A percentile compares a stretch with the other conserved stretches of the same genome.
phyloP scores from a whole-genome alignment of 2,329 filamentous ascomycete species.

The Aquanectria penicillioides region DNA sequence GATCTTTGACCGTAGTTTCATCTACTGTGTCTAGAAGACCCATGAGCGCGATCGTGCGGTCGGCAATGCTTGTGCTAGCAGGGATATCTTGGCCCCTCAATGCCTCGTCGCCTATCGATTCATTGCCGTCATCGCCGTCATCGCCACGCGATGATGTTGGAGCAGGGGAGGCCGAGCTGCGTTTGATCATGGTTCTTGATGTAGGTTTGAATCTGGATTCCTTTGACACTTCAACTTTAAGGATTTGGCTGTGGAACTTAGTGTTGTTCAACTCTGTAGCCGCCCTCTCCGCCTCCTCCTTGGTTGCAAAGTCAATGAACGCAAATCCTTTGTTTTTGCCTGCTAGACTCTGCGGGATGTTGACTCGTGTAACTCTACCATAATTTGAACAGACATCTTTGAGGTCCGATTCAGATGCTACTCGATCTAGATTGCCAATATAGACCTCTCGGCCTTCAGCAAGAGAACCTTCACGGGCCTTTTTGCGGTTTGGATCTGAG shows the following conservation, averaged over 20 bases:
- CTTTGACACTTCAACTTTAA: slow-evolving; percentile 72
- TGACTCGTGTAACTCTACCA: slow-evolving; percentile 77
- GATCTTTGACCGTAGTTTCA: slow-evolving; percentile 79
- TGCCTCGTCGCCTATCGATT: slow-evolving; percentile 49
- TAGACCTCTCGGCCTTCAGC: slow-evolving; percentile 91
- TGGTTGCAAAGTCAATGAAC: slow-evolving; percentile 80
- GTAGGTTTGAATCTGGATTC: slow-evolving; percentile 66
- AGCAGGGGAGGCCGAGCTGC: slow-evolving; percentile 47
- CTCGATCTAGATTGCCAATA: slow-evolving; percentile 74
- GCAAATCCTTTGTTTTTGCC: slow-evolving; percentile 81
- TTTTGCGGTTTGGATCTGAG: slow-evolving; percentile 83
- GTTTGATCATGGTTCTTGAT: slow-evolving; percentile 55
- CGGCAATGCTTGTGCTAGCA: slow-evolving; percentile 61
- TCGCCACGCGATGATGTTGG: slow-evolving; percentile 46
- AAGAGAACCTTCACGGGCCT: slow-evolving; percentile 80
- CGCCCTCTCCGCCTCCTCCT: slow-evolving; percentile 73
- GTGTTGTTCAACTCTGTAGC: slow-evolving; percentile 76
- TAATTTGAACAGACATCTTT: slow-evolving; percentile 77
- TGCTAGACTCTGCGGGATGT: slow-evolving; percentile 73
- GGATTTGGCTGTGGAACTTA: slow-evolving; percentile 72
- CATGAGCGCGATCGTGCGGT: slow-evolving; percentile 82
- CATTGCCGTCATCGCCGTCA: slow-evolving; percentile 54
- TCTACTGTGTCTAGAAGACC: slow-evolving; percentile 93
- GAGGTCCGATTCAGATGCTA: slow-evolving; percentile 74
- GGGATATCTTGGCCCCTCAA: slow-evolving; percentile 42